Percentiles rank a stretch among this genome's conserved stretches.
These are phyloP conservation scores for Magnusiomyces ingens DNA, from an alignment of 1,139 yeast species.

Conservation along the genomic window DNA sequence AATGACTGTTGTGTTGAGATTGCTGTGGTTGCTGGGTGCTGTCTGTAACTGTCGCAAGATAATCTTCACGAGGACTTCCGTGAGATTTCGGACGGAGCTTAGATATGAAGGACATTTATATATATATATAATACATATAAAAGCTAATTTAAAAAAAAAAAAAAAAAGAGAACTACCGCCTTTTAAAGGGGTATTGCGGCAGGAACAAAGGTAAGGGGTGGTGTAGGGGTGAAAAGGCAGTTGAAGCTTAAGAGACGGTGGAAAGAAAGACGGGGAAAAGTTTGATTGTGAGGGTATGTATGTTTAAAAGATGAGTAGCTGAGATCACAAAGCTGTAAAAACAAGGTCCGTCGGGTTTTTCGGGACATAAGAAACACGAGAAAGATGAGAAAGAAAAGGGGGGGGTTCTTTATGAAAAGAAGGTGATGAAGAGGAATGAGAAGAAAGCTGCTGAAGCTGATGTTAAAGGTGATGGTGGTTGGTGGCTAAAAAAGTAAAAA, in stretches of 20 bases:
- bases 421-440: background rate
- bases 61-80: constrained; percentile 6
- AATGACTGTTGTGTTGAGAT: constrained; percentile 18
- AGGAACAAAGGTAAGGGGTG: background rate
- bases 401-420: background rate
- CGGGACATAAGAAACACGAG: background rate
- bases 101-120: constrained; percentile 36
- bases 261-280: background rate
- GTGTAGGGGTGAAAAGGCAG: background rate
- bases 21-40: constrained; percentile 33
- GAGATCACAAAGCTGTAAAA: background rate
- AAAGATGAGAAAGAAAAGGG: background rate
- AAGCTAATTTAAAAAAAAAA: constrained; percentile 31
- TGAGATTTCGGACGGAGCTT: constrained; percentile 2
- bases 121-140: constrained; percentile 16
- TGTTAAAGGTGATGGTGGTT: background rate
- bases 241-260: constrained; percentile 1
- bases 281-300: background rate
- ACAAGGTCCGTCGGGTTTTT: background rate
- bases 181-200: background rate
- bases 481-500: constrained; percentile 17
- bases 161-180: constrained; percentile 26
- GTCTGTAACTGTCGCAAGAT: background rate
- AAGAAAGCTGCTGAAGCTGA: background rate
- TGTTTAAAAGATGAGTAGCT: background rate